Evolutionary conservation across 768 basidiomycete genomes (phyloP).

Genomic region (Inosperma sp.): DNA sequence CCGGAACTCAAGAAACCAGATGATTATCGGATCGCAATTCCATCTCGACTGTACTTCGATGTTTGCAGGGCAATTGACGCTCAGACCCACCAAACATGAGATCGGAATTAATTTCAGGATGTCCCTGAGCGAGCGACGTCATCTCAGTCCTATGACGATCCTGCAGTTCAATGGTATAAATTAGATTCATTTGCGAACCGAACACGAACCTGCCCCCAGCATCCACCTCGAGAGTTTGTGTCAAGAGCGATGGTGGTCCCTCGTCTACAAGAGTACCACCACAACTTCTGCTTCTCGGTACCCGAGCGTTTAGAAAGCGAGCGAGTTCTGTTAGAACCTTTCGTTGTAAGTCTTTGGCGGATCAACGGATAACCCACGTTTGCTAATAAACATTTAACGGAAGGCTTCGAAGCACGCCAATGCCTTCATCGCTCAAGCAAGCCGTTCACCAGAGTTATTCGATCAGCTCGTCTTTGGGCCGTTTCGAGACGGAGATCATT

Average conservation of each 20-base stretch:
- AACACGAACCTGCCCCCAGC: neutral
- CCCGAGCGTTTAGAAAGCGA: conserved; percentile 42
- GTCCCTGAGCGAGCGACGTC: too few species aligned
- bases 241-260: neutral
- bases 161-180: too few species aligned
- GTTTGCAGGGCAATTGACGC: too few species aligned
- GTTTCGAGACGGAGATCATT: conserved; percentile 34
- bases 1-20: too few species aligned
- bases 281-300: conserved; percentile 50
- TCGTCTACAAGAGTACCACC: conserved; percentile 28
- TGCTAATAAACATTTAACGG: neutral
- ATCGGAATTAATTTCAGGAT: too few species aligned
- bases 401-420: conserved; percentile 46
- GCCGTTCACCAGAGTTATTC: conserved; percentile 38
- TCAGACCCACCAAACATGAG: too few species aligned
- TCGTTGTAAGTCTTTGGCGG: conserved; percentile 36
- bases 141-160: too few species aligned
- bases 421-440: conserved; percentile 33
- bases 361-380: neutral
- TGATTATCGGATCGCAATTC: too few species aligned
- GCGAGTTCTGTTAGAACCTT: conserved; percentile 46
- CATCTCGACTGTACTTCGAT: too few species aligned
- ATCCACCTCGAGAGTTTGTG: too few species aligned
- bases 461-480: conserved; percentile 50
- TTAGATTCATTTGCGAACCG: neutral